These are phyloP conservation scores for Vachellia pachyceras DNA, from an alignment of 306 rosid species.

Conservation along the genomic window DNA sequence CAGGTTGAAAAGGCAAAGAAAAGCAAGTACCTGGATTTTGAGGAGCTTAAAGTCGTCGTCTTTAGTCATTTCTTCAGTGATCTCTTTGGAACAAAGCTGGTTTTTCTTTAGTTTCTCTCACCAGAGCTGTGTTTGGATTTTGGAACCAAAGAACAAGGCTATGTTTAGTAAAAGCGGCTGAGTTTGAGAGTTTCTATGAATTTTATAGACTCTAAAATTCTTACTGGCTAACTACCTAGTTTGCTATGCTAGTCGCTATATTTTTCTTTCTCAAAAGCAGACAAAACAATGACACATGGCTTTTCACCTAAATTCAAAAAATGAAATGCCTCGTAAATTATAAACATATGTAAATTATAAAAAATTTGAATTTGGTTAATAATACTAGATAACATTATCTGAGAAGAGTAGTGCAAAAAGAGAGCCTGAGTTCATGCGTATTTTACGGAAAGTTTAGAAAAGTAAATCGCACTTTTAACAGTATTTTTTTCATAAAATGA, in stretches of 20 bases:
- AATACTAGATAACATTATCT: too few species aligned
- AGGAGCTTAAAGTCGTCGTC: slow-evolving; percentile 95
- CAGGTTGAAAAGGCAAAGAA: slow-evolving; percentile 33
- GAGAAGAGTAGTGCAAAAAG: too few species aligned
- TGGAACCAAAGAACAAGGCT: slow-evolving; percentile 32
- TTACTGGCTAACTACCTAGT: slow-evolving; percentile 8
- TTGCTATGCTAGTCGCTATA: neutral
- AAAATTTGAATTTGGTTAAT: too few species aligned
- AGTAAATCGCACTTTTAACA: too few species aligned
- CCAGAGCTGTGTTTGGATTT: neutral
- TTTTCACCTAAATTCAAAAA: neutral
- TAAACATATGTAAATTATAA: too few species aligned
- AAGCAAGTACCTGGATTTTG: slow-evolving; percentile 76
- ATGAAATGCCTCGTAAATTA: neutral
- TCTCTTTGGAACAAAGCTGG: slow-evolving; percentile 48
- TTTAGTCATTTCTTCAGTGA: slow-evolving; percentile 87
- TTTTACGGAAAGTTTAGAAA: too few species aligned
- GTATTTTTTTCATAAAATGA: too few species aligned
- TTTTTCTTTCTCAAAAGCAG: slow-evolving; percentile 39
- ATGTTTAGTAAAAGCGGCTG: slow-evolving; percentile 26
- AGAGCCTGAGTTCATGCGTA: too few species aligned
- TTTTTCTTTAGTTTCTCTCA: slow-evolving; percentile 6
- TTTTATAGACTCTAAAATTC: neutral
- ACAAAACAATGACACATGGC: slow-evolving; percentile 68
- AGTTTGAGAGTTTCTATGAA: slow-evolving; percentile 39